Conservation (phyloP, 164 flowering plant genomes). For the Tinospora cordifolia region DNA sequence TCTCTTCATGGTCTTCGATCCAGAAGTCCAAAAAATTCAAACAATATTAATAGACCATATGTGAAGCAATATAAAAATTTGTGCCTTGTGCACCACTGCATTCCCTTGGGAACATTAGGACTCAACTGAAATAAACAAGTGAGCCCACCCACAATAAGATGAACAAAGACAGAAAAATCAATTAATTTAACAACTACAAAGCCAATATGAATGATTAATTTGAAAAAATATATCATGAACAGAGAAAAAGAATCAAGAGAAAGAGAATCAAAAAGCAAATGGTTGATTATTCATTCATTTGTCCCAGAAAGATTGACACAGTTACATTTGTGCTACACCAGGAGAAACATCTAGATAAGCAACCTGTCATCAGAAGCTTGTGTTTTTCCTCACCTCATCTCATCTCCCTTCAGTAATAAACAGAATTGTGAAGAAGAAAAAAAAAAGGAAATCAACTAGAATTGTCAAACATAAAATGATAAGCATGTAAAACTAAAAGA, state of each 20-base stretch:
- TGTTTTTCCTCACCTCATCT: slow-evolving; percentile 42
- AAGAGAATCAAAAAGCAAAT: slow-evolving; percentile 49
- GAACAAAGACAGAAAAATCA: neutral
- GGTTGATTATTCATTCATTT: slow-evolving; percentile 36
- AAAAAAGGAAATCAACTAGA: no score
- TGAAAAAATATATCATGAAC: slow-evolving; percentile 1
- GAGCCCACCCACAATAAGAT: neutral
- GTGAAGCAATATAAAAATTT: no score
- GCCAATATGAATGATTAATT: neutral
- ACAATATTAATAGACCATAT: neutral
- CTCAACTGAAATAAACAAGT: neutral
- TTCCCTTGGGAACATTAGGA: neutral
- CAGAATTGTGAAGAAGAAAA: no score
- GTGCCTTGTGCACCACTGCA: no score
- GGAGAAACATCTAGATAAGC: slow-evolving; percentile 39
- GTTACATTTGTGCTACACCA: slow-evolving; percentile 37
- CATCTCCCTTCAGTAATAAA: slow-evolving; percentile 29
- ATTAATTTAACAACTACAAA: neutral
- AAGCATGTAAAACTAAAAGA: no score
- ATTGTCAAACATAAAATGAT: no score
- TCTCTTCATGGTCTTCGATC: neutral
- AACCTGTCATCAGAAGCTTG: slow-evolving; percentile 57
- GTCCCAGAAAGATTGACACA: slow-evolving; percentile 43
- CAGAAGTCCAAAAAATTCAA: neutral
- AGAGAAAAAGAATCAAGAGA: slow-evolving; percentile 46